phyloP scores from a whole-genome alignment of 352 stramenopile genomes.

The Phytophthora pistaciae region DNA sequence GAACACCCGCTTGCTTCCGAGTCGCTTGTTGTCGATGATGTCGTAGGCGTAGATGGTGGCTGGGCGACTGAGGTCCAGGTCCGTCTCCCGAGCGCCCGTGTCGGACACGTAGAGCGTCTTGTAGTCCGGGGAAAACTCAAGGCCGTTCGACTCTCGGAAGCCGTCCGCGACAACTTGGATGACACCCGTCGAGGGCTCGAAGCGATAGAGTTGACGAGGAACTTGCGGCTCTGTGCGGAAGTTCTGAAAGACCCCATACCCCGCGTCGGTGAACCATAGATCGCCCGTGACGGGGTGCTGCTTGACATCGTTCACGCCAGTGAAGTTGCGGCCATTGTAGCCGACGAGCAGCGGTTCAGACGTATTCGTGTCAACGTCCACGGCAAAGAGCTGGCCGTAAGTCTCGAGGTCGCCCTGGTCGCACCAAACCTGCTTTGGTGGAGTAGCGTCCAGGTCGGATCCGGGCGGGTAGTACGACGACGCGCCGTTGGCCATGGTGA shows the following conservation, averaged over 20 bases:
- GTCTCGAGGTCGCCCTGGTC: conserved; percentile 25
- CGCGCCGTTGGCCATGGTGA: conserved; percentile 25
- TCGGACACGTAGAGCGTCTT: conserved; percentile 33
- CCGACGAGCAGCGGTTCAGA: conserved; percentile 21
- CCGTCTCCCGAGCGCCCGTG: conserved; percentile 23
- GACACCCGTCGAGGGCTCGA: conserved; percentile 34
- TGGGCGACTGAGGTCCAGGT: conserved; percentile 17
- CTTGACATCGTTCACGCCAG: conserved; percentile 25
- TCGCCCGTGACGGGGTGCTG: conserved; percentile 29
- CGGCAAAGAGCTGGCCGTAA: conserved; percentile 23
- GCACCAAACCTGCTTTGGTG: conserved; percentile 32
- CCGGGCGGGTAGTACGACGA: conserved; percentile 27
- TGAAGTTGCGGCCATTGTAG: conserved; percentile 36
- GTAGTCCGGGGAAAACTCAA: conserved; percentile 35
- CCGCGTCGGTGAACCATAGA: conserved; percentile 35
- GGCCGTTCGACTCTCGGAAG: conserved; percentile 21
- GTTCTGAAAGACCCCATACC: too few relatives aligned
- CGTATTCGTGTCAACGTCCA: conserved; percentile 30
- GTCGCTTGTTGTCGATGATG: conserved; percentile 24
- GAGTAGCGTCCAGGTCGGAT: conserved; percentile 16
- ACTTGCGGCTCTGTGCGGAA: conserved; percentile 21
- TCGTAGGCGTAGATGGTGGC: conserved; percentile 34
- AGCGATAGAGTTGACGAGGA: conserved; percentile 28
- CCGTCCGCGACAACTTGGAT: conserved; percentile 25
- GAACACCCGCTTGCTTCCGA: conserved; percentile 22